Percentiles rank a stretch among this genome's conserved stretches.
Evolutionary conservation across 148 eudicot genomes (phyloP).

Genomic region (Silene uniflora): DNA sequence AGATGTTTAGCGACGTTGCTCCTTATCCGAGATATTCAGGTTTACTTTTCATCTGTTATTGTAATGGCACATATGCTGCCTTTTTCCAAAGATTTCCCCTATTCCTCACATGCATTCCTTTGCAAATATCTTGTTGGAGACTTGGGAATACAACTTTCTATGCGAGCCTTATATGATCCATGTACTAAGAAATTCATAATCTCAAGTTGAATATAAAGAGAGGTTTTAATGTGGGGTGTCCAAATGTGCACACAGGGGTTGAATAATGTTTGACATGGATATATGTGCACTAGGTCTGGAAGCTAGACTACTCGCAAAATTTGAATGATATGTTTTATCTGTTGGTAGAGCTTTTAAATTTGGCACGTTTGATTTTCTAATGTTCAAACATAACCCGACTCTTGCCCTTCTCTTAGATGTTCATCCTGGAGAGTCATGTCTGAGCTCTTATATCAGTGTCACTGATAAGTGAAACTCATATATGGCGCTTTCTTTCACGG

Average conservation of each 20-base stretch:
- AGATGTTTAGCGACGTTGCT: conserved; percentile 90
- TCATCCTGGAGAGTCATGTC: no score
- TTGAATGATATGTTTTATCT: not conserved
- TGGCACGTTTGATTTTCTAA: no score
- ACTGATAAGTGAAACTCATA: no score
- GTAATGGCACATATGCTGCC: not conserved
- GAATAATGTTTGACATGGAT: not conserved
- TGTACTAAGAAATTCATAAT: not conserved
- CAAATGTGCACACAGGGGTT: no score
- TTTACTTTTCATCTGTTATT: conserved; percentile 20
- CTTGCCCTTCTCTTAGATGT: no score
- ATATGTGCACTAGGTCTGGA: not conserved
- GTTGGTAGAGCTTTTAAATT: no score
- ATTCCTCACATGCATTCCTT: no score
- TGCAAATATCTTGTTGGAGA: no score
- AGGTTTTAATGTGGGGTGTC: no score
- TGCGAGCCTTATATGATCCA: not conserved
- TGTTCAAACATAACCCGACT: no score
- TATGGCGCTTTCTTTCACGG: no score
- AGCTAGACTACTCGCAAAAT: not conserved
- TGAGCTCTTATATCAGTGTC: no score
- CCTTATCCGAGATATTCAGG: conserved; percentile 95
- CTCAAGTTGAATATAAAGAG: not conserved
- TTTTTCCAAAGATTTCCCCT: not conserved
- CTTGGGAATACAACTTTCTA: not conserved